phyloP scores from a whole-genome alignment of 2,329 filamentous ascomycete genomes.

The Scytalidium lignicola region DNA sequence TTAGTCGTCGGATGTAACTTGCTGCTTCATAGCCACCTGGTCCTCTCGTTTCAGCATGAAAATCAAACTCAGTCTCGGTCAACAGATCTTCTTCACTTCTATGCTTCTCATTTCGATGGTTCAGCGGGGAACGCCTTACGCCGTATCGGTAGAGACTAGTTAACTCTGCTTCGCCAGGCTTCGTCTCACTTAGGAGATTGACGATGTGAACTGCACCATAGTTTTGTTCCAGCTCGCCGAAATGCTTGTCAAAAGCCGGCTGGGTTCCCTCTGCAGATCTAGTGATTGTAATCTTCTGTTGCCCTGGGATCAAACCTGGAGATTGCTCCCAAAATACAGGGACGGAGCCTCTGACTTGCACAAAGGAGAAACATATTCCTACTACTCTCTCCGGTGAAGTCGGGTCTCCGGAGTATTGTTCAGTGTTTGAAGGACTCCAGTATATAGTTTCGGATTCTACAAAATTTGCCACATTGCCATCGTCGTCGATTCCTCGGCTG shows the following conservation, averaged over 20 bases:
- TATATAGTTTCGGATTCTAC: slow-evolving; percentile 96
- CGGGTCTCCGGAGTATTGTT: slow-evolving; percentile 11
- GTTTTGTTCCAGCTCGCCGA: slow-evolving; percentile 75
- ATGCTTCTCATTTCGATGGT: slow-evolving; percentile 48
- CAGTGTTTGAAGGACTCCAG: slow-evolving; percentile 61
- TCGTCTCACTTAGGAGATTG: slow-evolving; percentile 87
- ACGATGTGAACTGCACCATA: slow-evolving; percentile 92
- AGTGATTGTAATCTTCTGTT: slow-evolving; percentile 91
- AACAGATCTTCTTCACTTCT: slow-evolving; percentile 69
- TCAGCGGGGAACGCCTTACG: slow-evolving; percentile 68
- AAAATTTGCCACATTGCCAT: slow-evolving; percentile 96
- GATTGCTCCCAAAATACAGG: slow-evolving; percentile 97
- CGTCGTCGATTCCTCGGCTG: slow-evolving; percentile 93
- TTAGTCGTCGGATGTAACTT: slow-evolving; percentile 72
- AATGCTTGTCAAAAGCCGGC: slow-evolving; percentile 92
- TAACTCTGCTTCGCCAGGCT: slow-evolving; percentile 79
- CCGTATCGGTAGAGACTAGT: slow-evolving; percentile 75
- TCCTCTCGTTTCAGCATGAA: slow-evolving; percentile 88
- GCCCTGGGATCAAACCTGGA: slow-evolving; percentile 78
- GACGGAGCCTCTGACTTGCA: slow-evolving; percentile 86
- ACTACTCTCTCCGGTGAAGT: slow-evolving; percentile 27
- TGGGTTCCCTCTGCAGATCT: slow-evolving; percentile 86
- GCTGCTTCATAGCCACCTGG: slow-evolving; percentile 86
- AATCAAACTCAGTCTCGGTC: slow-evolving; percentile 85
- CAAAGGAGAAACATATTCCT: slow-evolving; percentile 82